Evolutionary conservation across 1,139 yeast genomes (phyloP).

Genomic region (Kodamaea fungicola): DNA sequence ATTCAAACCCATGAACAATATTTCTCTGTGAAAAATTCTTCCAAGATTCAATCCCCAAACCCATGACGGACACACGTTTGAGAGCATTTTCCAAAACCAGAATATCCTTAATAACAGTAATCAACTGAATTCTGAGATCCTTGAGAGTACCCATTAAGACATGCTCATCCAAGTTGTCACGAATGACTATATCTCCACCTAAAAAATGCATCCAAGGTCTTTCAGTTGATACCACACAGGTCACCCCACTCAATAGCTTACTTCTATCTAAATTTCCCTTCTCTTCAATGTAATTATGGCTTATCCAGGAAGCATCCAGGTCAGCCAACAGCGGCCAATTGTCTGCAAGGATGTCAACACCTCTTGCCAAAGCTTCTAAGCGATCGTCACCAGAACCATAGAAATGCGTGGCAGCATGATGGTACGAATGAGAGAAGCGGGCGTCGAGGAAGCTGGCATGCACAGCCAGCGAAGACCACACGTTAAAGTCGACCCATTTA

Average conservation of each 20-base stretch:
- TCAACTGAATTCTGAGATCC: not conserved
- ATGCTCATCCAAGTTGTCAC: constrained; percentile 1
- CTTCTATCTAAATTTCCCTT: not conserved
- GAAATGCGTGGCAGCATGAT: constrained; percentile 25
- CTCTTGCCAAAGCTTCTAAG: constrained; percentile 12
- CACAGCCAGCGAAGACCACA: constrained; percentile 10
- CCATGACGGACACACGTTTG: not conserved
- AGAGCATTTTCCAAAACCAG: constrained; percentile 1
- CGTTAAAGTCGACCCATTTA: constrained; percentile 24
- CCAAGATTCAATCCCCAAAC: constrained; percentile 3
- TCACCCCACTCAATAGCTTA: constrained; percentile 2
- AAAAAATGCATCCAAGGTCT: constrained; percentile 14
- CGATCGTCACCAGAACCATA: constrained; percentile 9
- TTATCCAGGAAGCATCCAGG: constrained; percentile 2
- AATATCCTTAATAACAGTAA: constrained; percentile 1
- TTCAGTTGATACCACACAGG: constrained; percentile 4
- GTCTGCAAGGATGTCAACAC: constrained; percentile 23
- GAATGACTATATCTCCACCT: constrained; percentile 10
- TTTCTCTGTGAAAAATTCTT: not conserved
- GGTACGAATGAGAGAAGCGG: constrained; percentile 16
- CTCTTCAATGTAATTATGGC: not conserved
- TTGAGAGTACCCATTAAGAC: not conserved
- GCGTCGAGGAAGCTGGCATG: constrained; percentile 21
- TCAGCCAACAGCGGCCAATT: constrained; percentile 19
- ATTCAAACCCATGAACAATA: no score